Evolutionary conservation across 179 eudicot genomes (phyloP).

Genomic region (Beta corolliflora): DNA sequence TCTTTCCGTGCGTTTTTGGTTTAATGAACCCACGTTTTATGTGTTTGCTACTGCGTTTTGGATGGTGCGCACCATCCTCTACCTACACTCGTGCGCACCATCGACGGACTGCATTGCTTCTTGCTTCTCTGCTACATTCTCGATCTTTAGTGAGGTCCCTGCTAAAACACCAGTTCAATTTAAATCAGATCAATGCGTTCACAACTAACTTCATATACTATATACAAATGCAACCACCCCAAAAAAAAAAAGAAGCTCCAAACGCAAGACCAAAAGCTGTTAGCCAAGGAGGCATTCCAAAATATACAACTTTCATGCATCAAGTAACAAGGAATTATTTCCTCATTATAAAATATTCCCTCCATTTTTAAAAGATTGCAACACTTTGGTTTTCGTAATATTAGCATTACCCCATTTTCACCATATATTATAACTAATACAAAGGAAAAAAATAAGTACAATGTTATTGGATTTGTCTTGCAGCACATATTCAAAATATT

Average conservation of each 20-base stretch:
- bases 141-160: slow-evolving; percentile 34
- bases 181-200: neutral
- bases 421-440: no score
- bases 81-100: no score
- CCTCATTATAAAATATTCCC: neutral
- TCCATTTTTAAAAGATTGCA: no score
- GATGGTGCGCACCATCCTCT: no score
- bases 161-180: slow-evolving; percentile 21
- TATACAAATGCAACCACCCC: neutral
- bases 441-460: no score
- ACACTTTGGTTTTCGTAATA: no score
- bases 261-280: neutral
- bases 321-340: neutral
- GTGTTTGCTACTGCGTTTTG: no score
- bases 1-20: no score
- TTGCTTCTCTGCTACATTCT: slow-evolving; percentile 41
- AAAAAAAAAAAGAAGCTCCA: neutral
- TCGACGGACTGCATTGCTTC: slow-evolving; percentile 39
- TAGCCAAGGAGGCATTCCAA: neutral
- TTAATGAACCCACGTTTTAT: no score
- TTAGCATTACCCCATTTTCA: no score
- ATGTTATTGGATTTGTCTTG: no score
- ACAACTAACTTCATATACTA: neutral
- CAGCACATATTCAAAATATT: no score
- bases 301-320: neutral